These are phyloP conservation scores for Vaccinium darrowii DNA, from an alignment of 148 eudicot genomes.

Conservation along the genomic window DNA sequence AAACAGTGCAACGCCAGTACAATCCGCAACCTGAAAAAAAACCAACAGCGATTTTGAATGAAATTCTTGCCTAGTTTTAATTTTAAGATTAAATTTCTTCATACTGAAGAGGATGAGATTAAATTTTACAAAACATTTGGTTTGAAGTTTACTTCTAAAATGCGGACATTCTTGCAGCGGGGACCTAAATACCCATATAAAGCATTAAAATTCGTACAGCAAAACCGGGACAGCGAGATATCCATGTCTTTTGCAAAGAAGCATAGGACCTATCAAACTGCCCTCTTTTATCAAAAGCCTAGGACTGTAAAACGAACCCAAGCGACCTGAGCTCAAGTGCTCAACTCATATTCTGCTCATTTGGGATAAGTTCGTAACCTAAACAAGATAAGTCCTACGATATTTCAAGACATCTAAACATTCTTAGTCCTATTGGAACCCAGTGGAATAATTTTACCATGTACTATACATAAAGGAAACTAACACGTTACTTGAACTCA, in stretches of 20 bases:
- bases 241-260: constrained; percentile 46
- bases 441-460: not conserved
- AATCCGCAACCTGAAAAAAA: constrained; percentile 48
- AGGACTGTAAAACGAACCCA: not conserved
- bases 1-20: constrained; percentile 47
- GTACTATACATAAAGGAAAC: not conserved
- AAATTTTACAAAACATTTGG: not conserved
- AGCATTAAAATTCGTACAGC: constrained; percentile 42
- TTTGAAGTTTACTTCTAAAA: constrained; percentile 39
- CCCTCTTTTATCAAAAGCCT: not conserved
- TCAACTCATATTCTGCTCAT: not conserved
- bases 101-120: not conserved
- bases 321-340: not conserved
- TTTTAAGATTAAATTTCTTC: not conserved
- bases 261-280: not conserved
- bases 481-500: not conserved
- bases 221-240: constrained; percentile 51
- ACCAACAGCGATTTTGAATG: not conserved
- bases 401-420: not conserved
- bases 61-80: not conserved
- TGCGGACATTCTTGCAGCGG: constrained; percentile 45
- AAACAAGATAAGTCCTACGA: not conserved
- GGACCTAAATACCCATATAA: constrained; percentile 43
- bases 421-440: not conserved
- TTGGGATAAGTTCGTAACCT: not conserved